These are phyloP conservation scores for Melastoma malabathricum DNA, from an alignment of 345 rosid genomes.

Conservation along the genomic window DNA sequence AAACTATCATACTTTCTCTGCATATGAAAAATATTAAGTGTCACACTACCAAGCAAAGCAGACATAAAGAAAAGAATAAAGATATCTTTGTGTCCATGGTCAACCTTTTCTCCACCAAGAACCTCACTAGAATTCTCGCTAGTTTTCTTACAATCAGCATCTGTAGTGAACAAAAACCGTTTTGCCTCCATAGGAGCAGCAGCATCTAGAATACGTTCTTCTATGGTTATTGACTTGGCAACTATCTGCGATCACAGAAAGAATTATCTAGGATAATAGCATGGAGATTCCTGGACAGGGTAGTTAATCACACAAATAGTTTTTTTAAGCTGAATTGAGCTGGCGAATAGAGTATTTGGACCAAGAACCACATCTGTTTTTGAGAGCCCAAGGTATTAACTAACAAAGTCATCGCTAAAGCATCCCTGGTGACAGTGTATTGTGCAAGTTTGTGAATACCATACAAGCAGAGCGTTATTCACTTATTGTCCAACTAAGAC, in stretches of 20 bases:
- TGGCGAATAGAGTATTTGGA: neutral
- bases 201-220: conserved; percentile 56
- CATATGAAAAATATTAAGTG: conserved; percentile 8
- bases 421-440: too few species aligned
- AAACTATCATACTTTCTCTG: conserved; percentile 47
- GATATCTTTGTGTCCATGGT: neutral
- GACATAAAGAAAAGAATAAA: neutral
- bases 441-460: too few species aligned
- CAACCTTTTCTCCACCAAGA: conserved; percentile 53
- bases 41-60: neutral
- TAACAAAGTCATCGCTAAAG: neutral
- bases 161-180: conserved; percentile 36
- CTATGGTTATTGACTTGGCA: conserved; percentile 32
- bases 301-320: neutral
- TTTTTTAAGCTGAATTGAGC: neutral
- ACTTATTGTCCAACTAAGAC: neutral
- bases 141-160: conserved; percentile 18
- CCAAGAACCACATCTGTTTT: neutral
- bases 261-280: too few species aligned
- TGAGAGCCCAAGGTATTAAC: neutral
- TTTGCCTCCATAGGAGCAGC: conserved; percentile 54
- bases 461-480: neutral
- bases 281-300: too few species aligned
- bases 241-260: conserved; percentile 23
- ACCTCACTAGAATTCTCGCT: conserved; percentile 15